Base-by-base conservation (phyloP, 441 rosid genomes). In the Theobroma grandiflorum region DNA sequence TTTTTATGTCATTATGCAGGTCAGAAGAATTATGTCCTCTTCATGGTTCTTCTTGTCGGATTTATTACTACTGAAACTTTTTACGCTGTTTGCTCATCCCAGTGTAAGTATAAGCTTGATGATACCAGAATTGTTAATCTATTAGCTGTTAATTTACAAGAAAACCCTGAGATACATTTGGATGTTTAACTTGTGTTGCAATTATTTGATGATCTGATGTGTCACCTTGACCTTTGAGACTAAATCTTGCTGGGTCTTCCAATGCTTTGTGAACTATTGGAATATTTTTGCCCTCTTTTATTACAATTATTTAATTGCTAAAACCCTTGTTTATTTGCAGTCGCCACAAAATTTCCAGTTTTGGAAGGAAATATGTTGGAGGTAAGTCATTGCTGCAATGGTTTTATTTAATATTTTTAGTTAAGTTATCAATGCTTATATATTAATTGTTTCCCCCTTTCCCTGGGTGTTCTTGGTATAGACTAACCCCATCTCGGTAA, bases 11-110 rank as follows among this genome's bases (percentile, higher is more conserved):
- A 45, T 75, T 68, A 7, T 81, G 85, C 89, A 92, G 93, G 93
- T 65, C 82, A 88, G 83, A 86, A 84, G 58, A 92, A 90, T 77
- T 73, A 87, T 84, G 78, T 72, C 16, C 86, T 87, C 64, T 91
- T 91, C 83, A 78, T 92, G 76, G 86, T 79, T 82, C 91, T 90
- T 85, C 87, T 90, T 72, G 80, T 85, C 65, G 92, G 92, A 72
- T 90, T 91, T 79, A 81, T 91, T 57, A 14, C 75, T 50, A 78
- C 90, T 12, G 92, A 91, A 83, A 79, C 72, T 80, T 87, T 91
- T 83, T 90, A 86, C 42, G 22, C 87, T 22, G 62, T 79, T 26
- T 84, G 86, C 82, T 83, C 87, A 40, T 86, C 74, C 58, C 84
- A 80, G 55, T 75, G 93, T 90, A 88, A 88, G 92, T 72, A 58